These are phyloP conservation scores for Colletotrichum brevisporum DNA, from an alignment of 2,329 filamentous ascomycete species.

Conservation along the genomic window DNA sequence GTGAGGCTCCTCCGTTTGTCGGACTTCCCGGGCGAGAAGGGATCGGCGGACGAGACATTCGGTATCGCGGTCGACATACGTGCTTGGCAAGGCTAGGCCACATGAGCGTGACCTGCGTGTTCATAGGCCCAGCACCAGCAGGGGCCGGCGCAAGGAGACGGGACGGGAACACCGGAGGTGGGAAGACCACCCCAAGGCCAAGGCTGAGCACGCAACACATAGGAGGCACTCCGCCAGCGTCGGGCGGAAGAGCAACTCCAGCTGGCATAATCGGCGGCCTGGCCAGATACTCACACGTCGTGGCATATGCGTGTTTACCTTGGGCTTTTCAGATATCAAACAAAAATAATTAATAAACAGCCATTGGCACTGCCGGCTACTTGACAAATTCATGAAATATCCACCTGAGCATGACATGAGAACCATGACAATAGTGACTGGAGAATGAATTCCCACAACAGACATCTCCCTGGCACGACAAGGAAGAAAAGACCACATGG, in stretches of 20 bases:
- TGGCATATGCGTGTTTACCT: slow-evolving; percentile 6
- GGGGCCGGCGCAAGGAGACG: not conserved
- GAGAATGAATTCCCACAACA: not conserved
- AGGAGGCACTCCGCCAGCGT: slow-evolving; percentile 28
- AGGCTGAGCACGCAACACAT: slow-evolving; percentile 1
- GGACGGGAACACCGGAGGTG: not conserved
- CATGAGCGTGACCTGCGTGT: slow-evolving; percentile 17
- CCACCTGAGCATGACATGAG: no score
- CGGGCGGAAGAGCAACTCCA: slow-evolving; percentile 12
- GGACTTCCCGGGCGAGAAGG: slow-evolving; percentile 29
- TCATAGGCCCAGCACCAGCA: not conserved
- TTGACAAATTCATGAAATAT: not conserved
- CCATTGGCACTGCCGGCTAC: no score
- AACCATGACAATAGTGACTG: not conserved
- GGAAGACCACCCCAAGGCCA: not conserved
- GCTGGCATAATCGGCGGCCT: slow-evolving; percentile 16
- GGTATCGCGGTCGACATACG: slow-evolving; percentile 24
- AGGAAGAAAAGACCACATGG: not conserved
- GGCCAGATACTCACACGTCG: slow-evolving; percentile 19
- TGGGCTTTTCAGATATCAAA: not conserved
- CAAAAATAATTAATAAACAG: not conserved
- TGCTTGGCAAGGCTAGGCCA: slow-evolving; percentile 36
- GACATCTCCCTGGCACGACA: not conserved
- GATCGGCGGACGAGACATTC: slow-evolving; percentile 31
- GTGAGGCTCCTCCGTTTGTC: slow-evolving; percentile 38